Conservation (phyloP, 1,284 basidiomycete genomes). For the Microbotryum saponariae region DNA sequence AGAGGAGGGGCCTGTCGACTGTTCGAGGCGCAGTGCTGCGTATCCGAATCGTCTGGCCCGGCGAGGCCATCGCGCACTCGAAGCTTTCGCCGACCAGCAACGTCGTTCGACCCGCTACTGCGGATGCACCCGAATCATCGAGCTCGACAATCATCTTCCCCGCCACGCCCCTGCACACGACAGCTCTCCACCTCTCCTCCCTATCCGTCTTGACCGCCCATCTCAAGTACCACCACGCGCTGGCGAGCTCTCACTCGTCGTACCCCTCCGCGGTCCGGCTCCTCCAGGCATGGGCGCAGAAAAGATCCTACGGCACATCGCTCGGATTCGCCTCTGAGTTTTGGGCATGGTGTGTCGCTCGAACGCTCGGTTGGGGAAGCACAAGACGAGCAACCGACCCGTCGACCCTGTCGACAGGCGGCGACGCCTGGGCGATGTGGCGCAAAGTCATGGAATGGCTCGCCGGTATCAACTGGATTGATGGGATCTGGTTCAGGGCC, state of each 20-base stretch:
- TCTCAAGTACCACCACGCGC: slow-evolving; percentile 40
- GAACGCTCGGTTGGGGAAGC: slow-evolving; percentile 18
- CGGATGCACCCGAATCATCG: slow-evolving; percentile 43
- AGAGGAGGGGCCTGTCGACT: slow-evolving; percentile 19
- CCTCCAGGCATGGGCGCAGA: slow-evolving; percentile 41
- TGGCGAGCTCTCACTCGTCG: slow-evolving; percentile 35
- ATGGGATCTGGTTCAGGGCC: slow-evolving; percentile 26
- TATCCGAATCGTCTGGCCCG: slow-evolving; percentile 16
- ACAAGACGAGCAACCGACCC: slow-evolving; percentile 1
- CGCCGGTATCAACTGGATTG: slow-evolving; percentile 26
- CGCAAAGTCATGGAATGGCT: slow-evolving; percentile 31
- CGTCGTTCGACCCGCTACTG: slow-evolving; percentile 51
- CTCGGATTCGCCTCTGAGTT: slow-evolving; percentile 26
- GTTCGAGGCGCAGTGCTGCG: slow-evolving; percentile 24
- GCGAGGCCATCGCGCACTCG: slow-evolving; percentile 50
- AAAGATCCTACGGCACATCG: slow-evolving; percentile 38
- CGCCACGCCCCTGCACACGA: slow-evolving; percentile 36
- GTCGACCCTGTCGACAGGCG: slow-evolving; percentile 17
- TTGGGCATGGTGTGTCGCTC: slow-evolving; percentile 31
- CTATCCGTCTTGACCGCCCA: slow-evolving; percentile 39
- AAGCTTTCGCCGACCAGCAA: slow-evolving; percentile 59
- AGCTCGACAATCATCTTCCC: slow-evolving; percentile 23
- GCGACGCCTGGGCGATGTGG: slow-evolving; percentile 30
- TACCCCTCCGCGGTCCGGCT: slow-evolving; percentile 39
- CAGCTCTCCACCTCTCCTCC: slow-evolving; percentile 38